Evolutionary conservation across 768 basidiomycete species (phyloP).

Genomic region (Trametes gibbosa): DNA sequence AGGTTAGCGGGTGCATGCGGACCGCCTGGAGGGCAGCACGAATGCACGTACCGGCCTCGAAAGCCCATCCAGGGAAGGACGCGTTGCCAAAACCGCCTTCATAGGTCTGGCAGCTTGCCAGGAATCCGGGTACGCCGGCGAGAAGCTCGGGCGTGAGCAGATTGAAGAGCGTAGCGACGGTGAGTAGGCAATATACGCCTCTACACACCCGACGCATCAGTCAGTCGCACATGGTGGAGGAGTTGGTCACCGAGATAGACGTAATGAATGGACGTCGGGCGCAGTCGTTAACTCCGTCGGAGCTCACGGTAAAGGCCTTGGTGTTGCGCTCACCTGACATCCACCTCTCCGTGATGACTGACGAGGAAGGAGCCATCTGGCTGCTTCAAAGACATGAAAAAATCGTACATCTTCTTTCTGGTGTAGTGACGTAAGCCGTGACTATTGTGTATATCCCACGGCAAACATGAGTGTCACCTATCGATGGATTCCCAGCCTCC

Average conservation of each 20-base stretch:
- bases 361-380: slow-evolving; percentile 93
- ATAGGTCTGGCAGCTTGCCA: slow-evolving; percentile 93
- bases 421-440: background rate
- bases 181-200: slow-evolving; percentile 92
- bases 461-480: slow-evolving; percentile 42
- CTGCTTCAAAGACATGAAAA: slow-evolving; percentile 91
- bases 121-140: slow-evolving; percentile 68
- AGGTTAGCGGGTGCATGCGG: background rate
- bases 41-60: slow-evolving; percentile 17
- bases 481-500: slow-evolving; percentile 90
- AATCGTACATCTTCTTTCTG: slow-evolving; percentile 77
- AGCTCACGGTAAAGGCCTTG: too few relatives aligned
- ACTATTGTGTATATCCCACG: background rate
- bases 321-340: slow-evolving; percentile 67
- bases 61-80: slow-evolving; percentile 29
- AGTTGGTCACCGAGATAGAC: too few relatives aligned
- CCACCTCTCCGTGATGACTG: slow-evolving; percentile 83
- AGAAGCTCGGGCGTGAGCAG: slow-evolving; percentile 88
- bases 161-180: slow-evolving; percentile 77
- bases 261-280: too few relatives aligned
- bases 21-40: slow-evolving; percentile 61
- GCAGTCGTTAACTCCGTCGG: too few relatives aligned
- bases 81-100: slow-evolving; percentile 79
- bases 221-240: background rate
- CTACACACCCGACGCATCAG: slow-evolving; percentile 41